Evolutionary conservation across 75 land plant genomes (phyloP), one percentile per base, ranked within the genome.

Genomic region (Larix kaempferi): DNA sequence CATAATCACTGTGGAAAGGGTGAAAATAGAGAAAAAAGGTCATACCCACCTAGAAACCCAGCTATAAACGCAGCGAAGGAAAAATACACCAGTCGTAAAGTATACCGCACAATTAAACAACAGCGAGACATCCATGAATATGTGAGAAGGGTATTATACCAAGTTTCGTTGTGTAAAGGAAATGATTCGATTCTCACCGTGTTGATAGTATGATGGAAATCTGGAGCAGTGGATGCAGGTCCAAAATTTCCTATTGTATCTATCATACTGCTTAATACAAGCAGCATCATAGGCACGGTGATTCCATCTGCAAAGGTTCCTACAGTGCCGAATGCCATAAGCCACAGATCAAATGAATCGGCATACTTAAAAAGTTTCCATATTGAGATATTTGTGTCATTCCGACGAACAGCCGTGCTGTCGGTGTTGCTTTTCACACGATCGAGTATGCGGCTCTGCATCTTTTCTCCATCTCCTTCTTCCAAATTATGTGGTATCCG

Each of bases 301-400:
- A 86, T 56, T 4, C 96, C 96, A 79, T 93, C 92, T 29, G 80
- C 94, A 8, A 89, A 62, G 11, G 90, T 80, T 29, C 92, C 96
- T 14, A 88, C 13, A 71, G 79, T 81, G 23, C 94, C 96, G 22
- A 93, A 21, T 39, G 67, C 65, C 91, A 93, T 89, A 72, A 93
- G 57, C 80, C 73, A 58, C 76, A 29, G 41, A 64, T 93, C 96
- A 0, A 56, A 22, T 2, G 37, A 33, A 62, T 91, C 91, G 4
- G 96, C 88, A 58, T 83, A 90, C 84, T 82, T 81, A 82, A 93
- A 89, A 41, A 91, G 71, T 1, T 35, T 14, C 71, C 71, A 66
- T 16, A 66, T 33, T 66, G 71, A 14, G 2, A 56, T 2, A 56
- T 14, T 56, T 56, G 2, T 2, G 2, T 29, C 33, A 29, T 29